Evolutionary conservation across 805 yeast species (phyloP).

Genomic region (Candida hispaniensis): DNA sequence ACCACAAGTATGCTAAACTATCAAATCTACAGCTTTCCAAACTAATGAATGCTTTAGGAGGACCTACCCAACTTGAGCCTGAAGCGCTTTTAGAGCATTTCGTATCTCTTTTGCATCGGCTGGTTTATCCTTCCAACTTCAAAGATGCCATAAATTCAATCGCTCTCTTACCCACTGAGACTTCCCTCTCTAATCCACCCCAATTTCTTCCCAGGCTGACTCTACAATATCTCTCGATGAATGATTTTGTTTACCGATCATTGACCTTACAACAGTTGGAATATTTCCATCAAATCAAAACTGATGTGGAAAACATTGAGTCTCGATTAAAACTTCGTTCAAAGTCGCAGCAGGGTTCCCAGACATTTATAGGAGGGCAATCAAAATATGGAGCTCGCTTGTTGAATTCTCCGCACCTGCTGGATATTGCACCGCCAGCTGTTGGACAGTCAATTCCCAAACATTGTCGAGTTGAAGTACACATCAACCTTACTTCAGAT

Average conservation of each 20-base stretch:
- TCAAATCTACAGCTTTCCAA: conserved; percentile 5
- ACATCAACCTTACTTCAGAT: conserved; percentile 22
- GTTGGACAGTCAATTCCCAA: conserved; percentile 24
- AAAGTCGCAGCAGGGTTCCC: conserved; percentile 16
- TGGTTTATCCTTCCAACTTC: conserved; percentile 5
- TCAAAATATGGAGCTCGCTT: too few species aligned
- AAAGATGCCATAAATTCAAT: conserved; percentile 6
- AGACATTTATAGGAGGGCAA: too few species aligned
- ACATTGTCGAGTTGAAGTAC: conserved; percentile 23
- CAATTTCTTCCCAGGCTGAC: conserved; percentile 20
- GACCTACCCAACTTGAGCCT: too few species aligned
- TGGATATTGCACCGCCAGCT: conserved; percentile 21
- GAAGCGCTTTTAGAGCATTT: conserved; percentile 4
- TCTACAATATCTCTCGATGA: conserved; percentile 25
- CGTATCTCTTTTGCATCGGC: conserved; percentile 1
- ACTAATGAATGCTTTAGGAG: conserved; percentile 1
- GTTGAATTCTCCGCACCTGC: too few species aligned
- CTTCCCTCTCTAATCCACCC: conserved; percentile 11
- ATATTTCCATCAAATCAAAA: conserved; percentile 19
- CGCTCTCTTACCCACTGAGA: conserved; percentile 16
- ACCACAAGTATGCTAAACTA: too few species aligned
- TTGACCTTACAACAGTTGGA: conserved; percentile 22
- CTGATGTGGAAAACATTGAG: conserved; percentile 21
- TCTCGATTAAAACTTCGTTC: conserved; percentile 20
- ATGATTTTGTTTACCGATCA: conserved; percentile 26